Percentiles rank a stretch among this genome's conserved stretches.
These are phyloP conservation scores for Monilinia polystroma DNA, from an alignment of 2,329 filamentous ascomycete genomes.

Conservation along the genomic window DNA sequence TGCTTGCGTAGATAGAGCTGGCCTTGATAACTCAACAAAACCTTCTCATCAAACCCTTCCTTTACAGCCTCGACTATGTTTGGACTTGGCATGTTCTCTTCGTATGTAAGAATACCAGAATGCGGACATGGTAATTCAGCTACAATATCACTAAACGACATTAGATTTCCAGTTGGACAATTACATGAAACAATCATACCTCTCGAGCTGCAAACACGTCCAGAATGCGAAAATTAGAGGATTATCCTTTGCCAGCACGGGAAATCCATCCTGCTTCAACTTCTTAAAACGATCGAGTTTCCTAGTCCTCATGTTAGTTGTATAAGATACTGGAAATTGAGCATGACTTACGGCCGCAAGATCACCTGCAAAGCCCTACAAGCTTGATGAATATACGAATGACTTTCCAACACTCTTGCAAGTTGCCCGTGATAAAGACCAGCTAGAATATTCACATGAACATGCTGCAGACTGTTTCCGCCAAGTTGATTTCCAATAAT, in stretches of 20 bases:
- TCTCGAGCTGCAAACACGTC: conserved; percentile 92
- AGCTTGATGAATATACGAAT: conserved; percentile 57
- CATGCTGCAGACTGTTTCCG: conserved; percentile 77
- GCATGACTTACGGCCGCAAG: conserved; percentile 57
- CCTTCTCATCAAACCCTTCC: conserved; percentile 47
- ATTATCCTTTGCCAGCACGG: conserved; percentile 50
- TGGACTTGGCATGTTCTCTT: conserved; percentile 66
- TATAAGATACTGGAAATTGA: conserved; percentile 8
- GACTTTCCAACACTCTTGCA: conserved; percentile 83
- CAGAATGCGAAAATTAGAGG: conserved; percentile 77
- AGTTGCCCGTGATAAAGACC: conserved; percentile 88
- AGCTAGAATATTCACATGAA: conserved; percentile 81
- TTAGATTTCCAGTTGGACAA: conserved; percentile 23
- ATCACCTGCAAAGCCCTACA: conserved; percentile 65
- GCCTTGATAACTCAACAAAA: conserved; percentile 60
- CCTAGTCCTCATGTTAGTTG: conserved; percentile 26
- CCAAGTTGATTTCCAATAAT: conserved; percentile 81
- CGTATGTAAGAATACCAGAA: conserved; percentile 60
- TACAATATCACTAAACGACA: conserved; percentile 69
- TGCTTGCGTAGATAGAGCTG: conserved; percentile 65
- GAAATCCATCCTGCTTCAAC: conserved; percentile 34
- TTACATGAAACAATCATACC: conserved; percentile 49
- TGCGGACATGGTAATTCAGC: conserved; percentile 73
- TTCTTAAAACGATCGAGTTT: conserved; percentile 44
- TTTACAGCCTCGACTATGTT: conserved; percentile 50